These are phyloP conservation scores for Coprinopsis cinerea DNA, from an alignment of 768 basidiomycete genomes.

Conservation along the genomic window DNA sequence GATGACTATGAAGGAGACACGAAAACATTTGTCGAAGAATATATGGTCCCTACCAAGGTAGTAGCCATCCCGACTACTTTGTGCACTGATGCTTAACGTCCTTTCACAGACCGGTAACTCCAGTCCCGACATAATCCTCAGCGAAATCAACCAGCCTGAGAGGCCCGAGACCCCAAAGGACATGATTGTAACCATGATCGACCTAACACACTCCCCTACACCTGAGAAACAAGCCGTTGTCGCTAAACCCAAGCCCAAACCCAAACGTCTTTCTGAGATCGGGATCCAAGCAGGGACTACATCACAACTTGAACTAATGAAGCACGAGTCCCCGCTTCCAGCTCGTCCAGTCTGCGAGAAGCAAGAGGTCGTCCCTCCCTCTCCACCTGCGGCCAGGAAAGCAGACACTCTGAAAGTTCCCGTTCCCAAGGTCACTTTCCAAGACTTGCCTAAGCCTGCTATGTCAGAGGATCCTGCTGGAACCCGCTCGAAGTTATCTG, in stretches of 20 bases:
- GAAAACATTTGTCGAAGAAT: conserved; percentile 1
- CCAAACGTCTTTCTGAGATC: conserved; percentile 6
- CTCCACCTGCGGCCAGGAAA: no score
- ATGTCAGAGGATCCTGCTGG: no score
- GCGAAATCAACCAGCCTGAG: not conserved
- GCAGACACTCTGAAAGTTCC: no score
- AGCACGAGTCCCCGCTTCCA: no score
- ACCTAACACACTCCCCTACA: conserved; percentile 29
- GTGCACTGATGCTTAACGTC: not conserved
- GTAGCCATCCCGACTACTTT: no score
- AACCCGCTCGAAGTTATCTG: no score
- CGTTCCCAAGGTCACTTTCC: no score
- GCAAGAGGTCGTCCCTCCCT: no score
- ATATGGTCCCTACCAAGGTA: conserved; percentile 5
- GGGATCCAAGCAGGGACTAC: conserved; percentile 6
- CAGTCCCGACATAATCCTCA: not conserved
- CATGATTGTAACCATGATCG: conserved; percentile 32
- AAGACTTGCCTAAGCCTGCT: no score
- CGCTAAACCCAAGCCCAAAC: not conserved
- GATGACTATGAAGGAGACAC: not conserved
- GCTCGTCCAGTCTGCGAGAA: no score
- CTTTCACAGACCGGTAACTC: not conserved
- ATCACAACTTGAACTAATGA: no score
- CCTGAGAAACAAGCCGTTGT: conserved; percentile 15
- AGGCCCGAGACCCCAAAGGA: not conserved